Percentiles rank a stretch among this genome's conserved stretches.
Conservation (phyloP, 2,329 filamentous ascomycete species). For the Penicillium sp. region DNA sequence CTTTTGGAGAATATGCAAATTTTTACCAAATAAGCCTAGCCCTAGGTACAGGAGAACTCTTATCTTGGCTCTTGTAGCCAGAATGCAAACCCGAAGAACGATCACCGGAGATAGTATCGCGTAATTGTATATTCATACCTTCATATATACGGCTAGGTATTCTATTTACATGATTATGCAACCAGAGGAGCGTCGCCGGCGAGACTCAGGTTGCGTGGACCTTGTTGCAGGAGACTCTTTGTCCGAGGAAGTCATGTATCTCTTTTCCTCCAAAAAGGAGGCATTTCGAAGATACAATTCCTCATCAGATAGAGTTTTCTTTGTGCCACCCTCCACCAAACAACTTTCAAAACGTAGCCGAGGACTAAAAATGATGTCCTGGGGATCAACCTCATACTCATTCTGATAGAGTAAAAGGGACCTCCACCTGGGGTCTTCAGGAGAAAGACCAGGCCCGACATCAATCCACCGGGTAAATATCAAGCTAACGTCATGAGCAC, state of each 20-base stretch:
- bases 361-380: background rate
- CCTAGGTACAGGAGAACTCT: background rate
- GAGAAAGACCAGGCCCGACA: conserved; percentile 7
- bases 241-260: background rate
- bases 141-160: background rate
- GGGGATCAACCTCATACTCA: background rate
- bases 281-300: background rate
- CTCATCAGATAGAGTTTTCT: background rate
- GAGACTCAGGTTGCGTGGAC: background rate
- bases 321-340: background rate
- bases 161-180: background rate
- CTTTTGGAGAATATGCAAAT: too few species aligned
- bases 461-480: conserved; percentile 12
- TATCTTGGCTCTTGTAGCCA: background rate
- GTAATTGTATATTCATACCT: background rate
- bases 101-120: background rate
- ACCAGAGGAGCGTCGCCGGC: background rate
- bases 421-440: conserved; percentile 1
- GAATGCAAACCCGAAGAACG: background rate
- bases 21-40: background rate
- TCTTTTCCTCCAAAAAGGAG: background rate
- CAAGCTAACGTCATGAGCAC: conserved; percentile 1
- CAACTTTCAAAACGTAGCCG: background rate
- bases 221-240: background rate
- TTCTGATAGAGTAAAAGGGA: background rate